Percentiles rank a stretch among this genome's conserved stretches.
These are phyloP conservation scores for Murraya paniculata DNA, from an alignment of 345 rosid species.

Conservation along the genomic window DNA sequence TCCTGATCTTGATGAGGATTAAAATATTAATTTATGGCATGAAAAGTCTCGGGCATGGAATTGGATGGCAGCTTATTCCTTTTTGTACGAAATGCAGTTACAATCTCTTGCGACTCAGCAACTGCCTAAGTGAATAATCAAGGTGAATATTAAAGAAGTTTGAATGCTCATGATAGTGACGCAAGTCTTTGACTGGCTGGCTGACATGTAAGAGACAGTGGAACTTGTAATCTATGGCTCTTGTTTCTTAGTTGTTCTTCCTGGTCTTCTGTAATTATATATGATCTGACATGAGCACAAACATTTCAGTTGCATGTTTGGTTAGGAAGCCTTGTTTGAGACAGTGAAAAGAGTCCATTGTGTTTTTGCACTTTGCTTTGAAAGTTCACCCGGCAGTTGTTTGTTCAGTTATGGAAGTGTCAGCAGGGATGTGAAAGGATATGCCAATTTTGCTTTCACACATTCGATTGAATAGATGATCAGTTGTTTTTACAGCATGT, in stretches of 20 bases:
- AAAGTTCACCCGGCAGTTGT: background rate
- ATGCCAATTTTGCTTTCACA: background rate
- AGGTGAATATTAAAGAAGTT: background rate
- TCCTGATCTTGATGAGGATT: constrained; percentile 3
- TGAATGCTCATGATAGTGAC: background rate
- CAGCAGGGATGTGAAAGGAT: background rate
- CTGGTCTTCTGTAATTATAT: too few species aligned
- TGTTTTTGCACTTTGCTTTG: background rate
- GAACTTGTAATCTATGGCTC: background rate
- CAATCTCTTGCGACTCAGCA: background rate
- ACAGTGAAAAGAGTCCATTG: background rate
- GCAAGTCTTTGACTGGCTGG: background rate
- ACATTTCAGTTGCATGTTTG: background rate
- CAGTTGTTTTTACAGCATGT: background rate
- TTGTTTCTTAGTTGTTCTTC: background rate
- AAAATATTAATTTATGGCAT: background rate
- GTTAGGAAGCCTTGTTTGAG: background rate
- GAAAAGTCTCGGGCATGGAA: background rate
- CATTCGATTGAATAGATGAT: constrained; percentile 12
- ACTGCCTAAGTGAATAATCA: background rate
- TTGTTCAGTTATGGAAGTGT: background rate
- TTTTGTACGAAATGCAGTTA: background rate
- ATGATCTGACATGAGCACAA: background rate
- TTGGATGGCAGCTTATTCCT: background rate
- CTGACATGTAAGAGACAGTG: background rate